Conservation (phyloP, 306 rosid species). For the Cucurbita argyrosperma region DNA sequence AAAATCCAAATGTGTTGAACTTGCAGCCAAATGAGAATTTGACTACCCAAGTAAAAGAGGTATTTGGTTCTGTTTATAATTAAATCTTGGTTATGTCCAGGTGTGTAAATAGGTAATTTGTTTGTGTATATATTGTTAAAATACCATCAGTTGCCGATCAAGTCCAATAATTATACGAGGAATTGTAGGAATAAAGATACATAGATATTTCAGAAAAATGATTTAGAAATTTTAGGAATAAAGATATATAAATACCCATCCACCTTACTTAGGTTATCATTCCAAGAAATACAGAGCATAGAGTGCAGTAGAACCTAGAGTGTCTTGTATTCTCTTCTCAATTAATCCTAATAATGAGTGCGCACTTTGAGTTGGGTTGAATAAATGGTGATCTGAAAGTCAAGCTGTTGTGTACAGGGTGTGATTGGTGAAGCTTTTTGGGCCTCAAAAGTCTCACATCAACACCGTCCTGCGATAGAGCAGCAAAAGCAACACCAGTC, state of each 20-base stretch:
- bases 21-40: conserved; percentile 5
- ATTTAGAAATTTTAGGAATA: no score
- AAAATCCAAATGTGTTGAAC: background rate
- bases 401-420: background rate
- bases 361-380: no score
- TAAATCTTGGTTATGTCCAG: background rate
- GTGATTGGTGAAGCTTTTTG: background rate
- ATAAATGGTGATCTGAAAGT: background rate
- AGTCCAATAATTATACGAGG: no score
- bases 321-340: no score
- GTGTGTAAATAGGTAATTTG: background rate
- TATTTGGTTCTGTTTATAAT: background rate
- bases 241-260: no score
- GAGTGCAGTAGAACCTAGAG: no score
- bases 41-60: background rate
- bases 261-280: no score
- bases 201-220: no score
- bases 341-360: no score
- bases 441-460: background rate
- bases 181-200: no score
- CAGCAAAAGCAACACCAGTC: background rate
- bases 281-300: no score
- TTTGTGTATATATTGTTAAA: background rate
- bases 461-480: background rate
- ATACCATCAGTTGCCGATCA: no score